Evolutionary conservation across 345 rosid genomes (phyloP).

Genomic region (Hibiscus mutabilis): DNA sequence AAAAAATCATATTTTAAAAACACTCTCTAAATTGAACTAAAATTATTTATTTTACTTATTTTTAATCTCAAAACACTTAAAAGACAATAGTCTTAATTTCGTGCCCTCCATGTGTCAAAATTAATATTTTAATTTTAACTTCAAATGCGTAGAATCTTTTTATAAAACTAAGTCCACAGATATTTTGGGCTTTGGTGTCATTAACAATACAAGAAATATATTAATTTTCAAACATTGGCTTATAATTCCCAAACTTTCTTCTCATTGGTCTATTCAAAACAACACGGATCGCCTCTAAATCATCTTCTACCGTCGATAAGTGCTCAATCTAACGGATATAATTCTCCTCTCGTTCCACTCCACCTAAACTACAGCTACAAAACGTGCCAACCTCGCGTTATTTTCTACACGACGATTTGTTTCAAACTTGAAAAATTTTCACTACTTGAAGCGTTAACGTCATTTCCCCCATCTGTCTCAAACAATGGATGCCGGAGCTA

Average conservation of each 20-base stretch:
- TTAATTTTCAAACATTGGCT: too few species aligned
- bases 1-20: too few species aligned
- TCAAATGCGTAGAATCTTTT: too few species aligned
- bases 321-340: background rate
- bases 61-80: too few species aligned
- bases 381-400: background rate
- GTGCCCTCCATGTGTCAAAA: too few species aligned
- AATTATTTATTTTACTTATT: too few species aligned
- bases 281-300: background rate
- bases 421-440: background rate
- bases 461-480: background rate
- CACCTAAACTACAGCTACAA: background rate
- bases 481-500: constrained; percentile 47
- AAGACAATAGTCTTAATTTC: too few species aligned
- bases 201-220: too few species aligned
- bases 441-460: background rate
- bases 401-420: background rate
- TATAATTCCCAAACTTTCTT: background rate
- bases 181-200: too few species aligned
- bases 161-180: too few species aligned
- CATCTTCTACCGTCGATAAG: background rate
- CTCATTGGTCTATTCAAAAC: background rate
- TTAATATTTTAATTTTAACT: too few species aligned
- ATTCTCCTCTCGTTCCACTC: background rate
- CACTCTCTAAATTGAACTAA: too few species aligned